Conservation (phyloP, 73 alveolate genomes). For the Paramecium octaurelia region DNA sequence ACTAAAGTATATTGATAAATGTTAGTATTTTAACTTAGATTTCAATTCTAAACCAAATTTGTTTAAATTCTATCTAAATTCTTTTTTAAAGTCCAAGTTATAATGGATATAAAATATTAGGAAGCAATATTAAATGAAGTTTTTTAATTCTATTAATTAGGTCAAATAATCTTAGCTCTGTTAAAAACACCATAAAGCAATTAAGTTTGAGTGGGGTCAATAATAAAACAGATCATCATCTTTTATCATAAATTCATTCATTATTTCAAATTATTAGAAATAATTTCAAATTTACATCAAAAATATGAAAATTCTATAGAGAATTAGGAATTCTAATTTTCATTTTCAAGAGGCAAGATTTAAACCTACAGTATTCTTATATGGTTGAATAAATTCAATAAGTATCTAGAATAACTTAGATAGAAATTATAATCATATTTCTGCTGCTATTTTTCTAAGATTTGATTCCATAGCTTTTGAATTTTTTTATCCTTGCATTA, state of each 20-base stretch:
- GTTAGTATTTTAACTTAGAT: too few species aligned
- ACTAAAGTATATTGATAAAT: not conserved
- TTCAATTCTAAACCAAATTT: too few species aligned
- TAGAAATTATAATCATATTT: not conserved
- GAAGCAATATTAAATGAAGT: not conserved
- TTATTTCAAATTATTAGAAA: too few species aligned
- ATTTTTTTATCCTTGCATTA: not conserved
- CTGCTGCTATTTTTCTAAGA: not conserved
- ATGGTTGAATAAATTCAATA: not conserved
- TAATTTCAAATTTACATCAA: too few species aligned
- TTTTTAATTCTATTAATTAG: not conserved
- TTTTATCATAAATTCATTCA: too few species aligned
- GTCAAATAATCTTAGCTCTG: not conserved
- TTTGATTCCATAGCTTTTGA: not conserved
- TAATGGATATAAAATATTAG: not conserved
- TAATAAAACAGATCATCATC: not conserved
- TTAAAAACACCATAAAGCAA: not conserved
- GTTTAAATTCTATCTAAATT: too few species aligned
- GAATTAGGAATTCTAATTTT: not conserved
- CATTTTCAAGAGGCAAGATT: not conserved
- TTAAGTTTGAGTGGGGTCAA: constrained; percentile 13
- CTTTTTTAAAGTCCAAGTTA: not conserved
- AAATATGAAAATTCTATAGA: not conserved
- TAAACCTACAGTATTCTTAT: not conserved
- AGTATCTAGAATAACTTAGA: not conserved